Evolutionary conservation across 139 green algal genomes (phyloP), one percentile per base, ranked within the genome.

Genomic region (Closterium sp.): DNA sequence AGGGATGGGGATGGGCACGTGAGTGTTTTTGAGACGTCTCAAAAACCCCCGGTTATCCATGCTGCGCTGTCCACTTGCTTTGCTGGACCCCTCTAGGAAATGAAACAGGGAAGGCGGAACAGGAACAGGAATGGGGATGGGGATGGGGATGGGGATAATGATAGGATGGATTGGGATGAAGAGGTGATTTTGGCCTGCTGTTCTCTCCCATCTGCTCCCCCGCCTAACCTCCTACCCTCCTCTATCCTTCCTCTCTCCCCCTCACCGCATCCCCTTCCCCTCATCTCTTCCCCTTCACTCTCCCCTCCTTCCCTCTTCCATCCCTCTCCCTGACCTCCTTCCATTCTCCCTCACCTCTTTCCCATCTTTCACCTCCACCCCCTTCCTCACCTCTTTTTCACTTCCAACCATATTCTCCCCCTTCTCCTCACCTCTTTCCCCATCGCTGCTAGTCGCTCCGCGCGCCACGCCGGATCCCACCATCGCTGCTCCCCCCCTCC

Each of bases 401-500:
- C 50, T 10, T 27, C 1, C 50, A 2, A 24, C 50, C 10, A n/a
- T n/a, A n/a, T n/a, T 45, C 38, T 0, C 4, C 38, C 4, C 38
- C 13, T 73, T 11, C 17, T 11, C 88, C 88, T 90, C 88, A 90
- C 88, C 88, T 90, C 88, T 13, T 13, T 62, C 29, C 17, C 88
- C 88, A 90, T 90, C 29, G 62, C 88, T n/a, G 88, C 88, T 30
- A 90, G 21, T 31, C 88, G 62, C 88, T 90, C 27, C 28, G 88
- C 88, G 38, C 88, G 62, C 88, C 88, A 90, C 70, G 28, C 28
- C n/a, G 88, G 88, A 62, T 90, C 88, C 88, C 88, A 90, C 88
- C 88, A 90, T 62, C 28, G 24, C 88, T 90, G 88, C 29, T 62
- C 88, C 28, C 88, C 88, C 11, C 88, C 88, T 0, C 88, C 88